phyloP scores from a whole-genome alignment of 1,284 basidiomycete species.

The Puccinia triticina region DNA sequence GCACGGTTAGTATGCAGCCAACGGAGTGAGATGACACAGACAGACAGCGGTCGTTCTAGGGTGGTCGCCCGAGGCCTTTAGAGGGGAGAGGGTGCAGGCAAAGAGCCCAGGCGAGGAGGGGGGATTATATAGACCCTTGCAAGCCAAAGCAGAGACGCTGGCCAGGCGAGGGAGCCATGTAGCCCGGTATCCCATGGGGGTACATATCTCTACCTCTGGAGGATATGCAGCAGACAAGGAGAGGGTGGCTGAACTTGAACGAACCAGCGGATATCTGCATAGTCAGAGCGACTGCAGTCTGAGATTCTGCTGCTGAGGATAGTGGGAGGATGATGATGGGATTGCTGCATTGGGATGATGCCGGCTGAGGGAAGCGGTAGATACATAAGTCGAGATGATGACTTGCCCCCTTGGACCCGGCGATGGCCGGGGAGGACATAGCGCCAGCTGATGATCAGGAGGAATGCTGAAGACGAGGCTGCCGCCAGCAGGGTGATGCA shows the following conservation, averaged over 20 bases:
- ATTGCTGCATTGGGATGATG: too few species aligned
- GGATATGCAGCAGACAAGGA: background rate
- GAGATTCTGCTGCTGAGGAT: background rate
- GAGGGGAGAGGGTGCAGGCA: background rate
- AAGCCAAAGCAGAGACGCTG: background rate
- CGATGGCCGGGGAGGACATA: too few species aligned
- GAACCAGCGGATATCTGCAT: background rate
- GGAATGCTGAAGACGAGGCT: too few species aligned
- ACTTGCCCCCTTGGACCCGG: background rate
- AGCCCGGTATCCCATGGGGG: background rate
- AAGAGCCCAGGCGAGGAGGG: background rate
- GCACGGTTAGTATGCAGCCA: background rate
- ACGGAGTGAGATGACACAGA: background rate
- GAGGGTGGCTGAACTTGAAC: background rate
- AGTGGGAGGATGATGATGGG: background rate
- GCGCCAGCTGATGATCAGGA: too few species aligned
- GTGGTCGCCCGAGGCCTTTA: background rate
- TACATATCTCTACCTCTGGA: background rate
- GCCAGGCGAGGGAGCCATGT: background rate
- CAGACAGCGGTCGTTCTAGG: background rate
- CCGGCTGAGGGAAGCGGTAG: background rate
- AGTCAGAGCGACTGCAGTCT: background rate
- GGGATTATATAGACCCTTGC: background rate
- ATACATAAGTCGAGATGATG: background rate
- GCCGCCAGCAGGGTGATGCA: too few species aligned